phyloP scores from a whole-genome alignment of 306 rosid species.

The Quercus variabilis region DNA sequence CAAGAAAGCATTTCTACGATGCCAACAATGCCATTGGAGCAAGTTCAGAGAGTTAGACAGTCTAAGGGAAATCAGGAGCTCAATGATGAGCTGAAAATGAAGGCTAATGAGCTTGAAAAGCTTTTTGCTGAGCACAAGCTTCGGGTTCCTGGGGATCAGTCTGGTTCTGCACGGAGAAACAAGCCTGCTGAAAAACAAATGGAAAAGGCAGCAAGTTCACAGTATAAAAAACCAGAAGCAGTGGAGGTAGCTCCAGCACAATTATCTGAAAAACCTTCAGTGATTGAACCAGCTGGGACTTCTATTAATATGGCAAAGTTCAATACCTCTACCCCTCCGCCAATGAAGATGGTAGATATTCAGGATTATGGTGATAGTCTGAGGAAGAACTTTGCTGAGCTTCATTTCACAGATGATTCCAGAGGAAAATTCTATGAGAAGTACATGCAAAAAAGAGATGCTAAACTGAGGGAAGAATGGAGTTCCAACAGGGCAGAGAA shows the following conservation, averaged over 20 bases:
- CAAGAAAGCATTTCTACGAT: constrained; percentile 35
- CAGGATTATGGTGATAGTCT: constrained; percentile 48
- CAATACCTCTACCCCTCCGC: constrained; percentile 27
- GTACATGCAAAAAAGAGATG: constrained; percentile 92
- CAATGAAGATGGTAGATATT: constrained; percentile 35
- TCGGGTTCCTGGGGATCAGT: constrained; percentile 85
- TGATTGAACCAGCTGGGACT: constrained; percentile 40
- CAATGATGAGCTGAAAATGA: constrained; percentile 88
- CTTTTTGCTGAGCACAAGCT: constrained; percentile 97
- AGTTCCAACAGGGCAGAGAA: constrained; percentile 75
- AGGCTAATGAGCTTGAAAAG: constrained; percentile 96
- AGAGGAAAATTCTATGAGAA: constrained; percentile 85
- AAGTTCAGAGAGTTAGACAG: constrained; percentile 73
- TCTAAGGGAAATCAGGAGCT: constrained; percentile 85
- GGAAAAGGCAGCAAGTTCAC: constrained; percentile 48
- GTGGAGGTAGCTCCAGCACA: constrained; percentile 50
- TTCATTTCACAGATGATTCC: constrained; percentile 56
- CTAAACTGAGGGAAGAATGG: constrained; percentile 91
- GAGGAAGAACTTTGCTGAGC: constrained; percentile 54
- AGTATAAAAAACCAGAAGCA: constrained; percentile 38
- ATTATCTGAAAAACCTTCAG: constrained; percentile 31
- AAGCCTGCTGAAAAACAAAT: constrained; percentile 51
- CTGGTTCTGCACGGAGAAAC: constrained; percentile 60
- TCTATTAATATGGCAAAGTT: constrained; percentile 33
- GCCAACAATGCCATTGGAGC: constrained; percentile 45